Base-by-base conservation (phyloP, 2,329 filamentous ascomycete species). In the Nannizziopsis arthrosporioides region DNA sequence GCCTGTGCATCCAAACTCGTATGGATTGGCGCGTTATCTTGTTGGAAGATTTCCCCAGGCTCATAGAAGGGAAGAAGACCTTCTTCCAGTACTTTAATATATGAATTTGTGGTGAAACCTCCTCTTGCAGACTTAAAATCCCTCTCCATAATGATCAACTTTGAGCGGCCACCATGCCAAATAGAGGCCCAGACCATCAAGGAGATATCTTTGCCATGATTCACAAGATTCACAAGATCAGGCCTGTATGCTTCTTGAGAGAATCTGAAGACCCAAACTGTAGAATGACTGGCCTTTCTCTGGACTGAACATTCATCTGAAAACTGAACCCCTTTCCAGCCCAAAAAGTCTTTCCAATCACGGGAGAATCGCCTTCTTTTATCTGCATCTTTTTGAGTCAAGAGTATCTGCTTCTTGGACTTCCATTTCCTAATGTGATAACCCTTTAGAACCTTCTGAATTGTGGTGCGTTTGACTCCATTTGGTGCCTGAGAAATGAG, bases 11-110 rank as follows among this genome's bases (percentile, higher is more conserved):
- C n/a, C 18, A 12, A 17, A 11, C 35, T 39, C 3, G 14, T 47
- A 48, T 55, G 47, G 18, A 41, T 36, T 10, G 11, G 22, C 4
- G 52, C 47, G 27, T 54, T 53, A 50, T 56, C 54, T 46, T 56
- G 49, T 39, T 50, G 35, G 47, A 56, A 56, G 15, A 49, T 42
- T 22, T 27, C 11, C 15, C 17, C 36, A 14, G 30, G 17, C 37
- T 36, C 19, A 22, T 47, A 50, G 15, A n/a, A 15, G 7, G 1
- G 8, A 12, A 34, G 44, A 14, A 45, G 30, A 38, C 18, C 14
- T 5, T 31, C 18, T 35, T 38, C 38, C 11, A 52, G 31, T 22
- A 36, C 30, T 22, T 47, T 18, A 17, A 37, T 15, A 41, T 53
- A 47, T 11, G 12, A 48, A 14, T 42, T 44, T 5, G 36, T 42